Conservation (phyloP, 2,329 filamentous ascomycete species). For the Arthrobotrys megalospora region DNA sequence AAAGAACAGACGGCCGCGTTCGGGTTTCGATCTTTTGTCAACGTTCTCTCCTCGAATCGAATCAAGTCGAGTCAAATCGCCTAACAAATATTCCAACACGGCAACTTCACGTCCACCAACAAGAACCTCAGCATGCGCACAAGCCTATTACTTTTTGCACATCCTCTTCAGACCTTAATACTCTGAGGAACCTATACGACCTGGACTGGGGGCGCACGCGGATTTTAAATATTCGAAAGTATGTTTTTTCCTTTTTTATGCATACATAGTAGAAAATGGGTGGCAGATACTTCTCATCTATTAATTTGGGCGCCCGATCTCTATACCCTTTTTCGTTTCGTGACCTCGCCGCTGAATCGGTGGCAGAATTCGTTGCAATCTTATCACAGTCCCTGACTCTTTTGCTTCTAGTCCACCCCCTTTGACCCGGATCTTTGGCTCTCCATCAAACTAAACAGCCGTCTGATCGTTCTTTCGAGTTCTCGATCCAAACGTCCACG, state of each 20-base stretch:
- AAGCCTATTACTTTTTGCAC: not conserved
- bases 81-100: conserved; percentile 14
- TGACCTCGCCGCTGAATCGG: conserved; percentile 47
- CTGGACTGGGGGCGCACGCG: not conserved
- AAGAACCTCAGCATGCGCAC: not conserved
- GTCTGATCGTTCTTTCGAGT: conserved; percentile 13
- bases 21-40: conserved; percentile 4
- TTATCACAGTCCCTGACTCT: conserved; percentile 34
- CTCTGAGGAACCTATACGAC: not conserved
- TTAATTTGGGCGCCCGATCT: conserved; percentile 47
- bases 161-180: not conserved
- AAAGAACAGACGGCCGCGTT: not conserved
- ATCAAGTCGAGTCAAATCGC: not conserved
- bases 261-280: not conserved
- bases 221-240: conserved; percentile 15
- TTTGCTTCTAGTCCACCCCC: conserved; percentile 3
- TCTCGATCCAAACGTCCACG: conserved; percentile 15
- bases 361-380: conserved; percentile 30
- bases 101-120: not conserved
- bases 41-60: conserved; percentile 1
- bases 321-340: conserved; percentile 39
- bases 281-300: not conserved
- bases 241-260: conserved; percentile 12
- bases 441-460: conserved; percentile 12
- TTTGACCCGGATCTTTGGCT: conserved; percentile 22